Percentiles rank a stretch among this genome's conserved stretches.
Evolutionary conservation across 2,329 filamentous ascomycete species (phyloP).

Genomic region (Beauveria pseudobassiana): DNA sequence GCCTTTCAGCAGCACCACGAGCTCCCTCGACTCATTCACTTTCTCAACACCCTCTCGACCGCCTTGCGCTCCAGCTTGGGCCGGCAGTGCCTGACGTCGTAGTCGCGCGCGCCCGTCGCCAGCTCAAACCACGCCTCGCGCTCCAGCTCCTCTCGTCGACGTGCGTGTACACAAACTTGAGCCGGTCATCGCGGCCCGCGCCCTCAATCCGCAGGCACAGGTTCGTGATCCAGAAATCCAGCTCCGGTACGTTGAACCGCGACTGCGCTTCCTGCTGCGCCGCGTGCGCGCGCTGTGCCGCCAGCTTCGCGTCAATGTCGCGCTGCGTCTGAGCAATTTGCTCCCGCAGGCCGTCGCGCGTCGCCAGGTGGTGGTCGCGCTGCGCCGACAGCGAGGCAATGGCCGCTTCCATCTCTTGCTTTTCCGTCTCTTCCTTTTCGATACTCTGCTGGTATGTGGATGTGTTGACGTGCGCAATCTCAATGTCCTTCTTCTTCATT

Average conservation of each 20-base stretch:
- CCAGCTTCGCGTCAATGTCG: slow-evolving; percentile 60
- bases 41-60: slow-evolving; percentile 66
- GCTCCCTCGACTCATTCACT: slow-evolving; percentile 73
- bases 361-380: slow-evolving; percentile 51
- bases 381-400: slow-evolving; percentile 52
- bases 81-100: slow-evolving; percentile 72
- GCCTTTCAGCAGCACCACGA: slow-evolving; percentile 66
- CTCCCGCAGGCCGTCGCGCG: slow-evolving; percentile 48
- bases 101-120: slow-evolving; percentile 71
- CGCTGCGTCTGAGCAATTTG: slow-evolving; percentile 62
- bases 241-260: slow-evolving; percentile 83
- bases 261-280: slow-evolving; percentile 74
- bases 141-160: slow-evolving; percentile 81
- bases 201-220: slow-evolving; percentile 86
- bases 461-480: slow-evolving; percentile 68
- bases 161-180: slow-evolving; percentile 87
- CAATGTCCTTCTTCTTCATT: slow-evolving; percentile 80
- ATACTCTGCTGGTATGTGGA: slow-evolving; percentile 64
- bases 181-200: slow-evolving; percentile 70
- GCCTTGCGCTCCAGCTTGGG: slow-evolving; percentile 77
- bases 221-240: slow-evolving; percentile 93
- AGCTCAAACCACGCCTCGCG: slow-evolving; percentile 92
- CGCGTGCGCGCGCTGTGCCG: slow-evolving; percentile 65
- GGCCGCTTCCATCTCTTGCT: slow-evolving; percentile 61
- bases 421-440: slow-evolving; percentile 70